Conservation (phyloP, 2,329 filamentous ascomycete species). For the Penicillium sp. region DNA sequence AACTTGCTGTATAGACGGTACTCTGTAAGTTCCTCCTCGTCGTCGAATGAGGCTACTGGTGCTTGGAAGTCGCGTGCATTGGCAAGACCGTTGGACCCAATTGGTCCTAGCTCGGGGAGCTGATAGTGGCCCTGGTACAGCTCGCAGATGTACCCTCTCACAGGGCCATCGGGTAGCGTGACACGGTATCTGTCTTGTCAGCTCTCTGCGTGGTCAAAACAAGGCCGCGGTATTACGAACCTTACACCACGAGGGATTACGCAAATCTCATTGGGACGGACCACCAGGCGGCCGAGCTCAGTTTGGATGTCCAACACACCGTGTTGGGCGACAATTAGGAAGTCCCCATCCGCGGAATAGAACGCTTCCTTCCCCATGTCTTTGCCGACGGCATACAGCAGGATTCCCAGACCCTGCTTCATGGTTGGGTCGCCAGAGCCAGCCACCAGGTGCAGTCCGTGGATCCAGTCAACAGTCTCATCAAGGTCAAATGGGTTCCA, state of each 20-base stretch:
- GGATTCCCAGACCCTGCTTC: slow-evolving; percentile 79
- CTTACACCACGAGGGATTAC: slow-evolving; percentile 76
- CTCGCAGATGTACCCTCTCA: slow-evolving; percentile 76
- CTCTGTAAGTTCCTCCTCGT: slow-evolving; percentile 56
- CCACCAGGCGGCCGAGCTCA: slow-evolving; percentile 73
- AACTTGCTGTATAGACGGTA: slow-evolving; percentile 68
- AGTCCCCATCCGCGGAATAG: slow-evolving; percentile 82
- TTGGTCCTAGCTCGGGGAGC: slow-evolving; percentile 74
- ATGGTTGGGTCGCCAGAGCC: slow-evolving; percentile 79
- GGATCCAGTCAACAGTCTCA: slow-evolving; percentile 70
- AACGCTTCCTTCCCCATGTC: slow-evolving; percentile 81
- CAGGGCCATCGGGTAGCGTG: slow-evolving; percentile 64
- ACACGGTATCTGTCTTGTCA: slow-evolving; percentile 63
- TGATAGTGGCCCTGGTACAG: slow-evolving; percentile 74
- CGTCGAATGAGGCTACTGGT: slow-evolving; percentile 71
- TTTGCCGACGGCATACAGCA: slow-evolving; percentile 78
- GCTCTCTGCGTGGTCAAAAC: background rate
- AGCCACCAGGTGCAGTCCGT: slow-evolving; percentile 72
- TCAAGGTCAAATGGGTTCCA: slow-evolving; percentile 81
- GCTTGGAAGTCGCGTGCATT: slow-evolving; percentile 77
- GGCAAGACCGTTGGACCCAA: slow-evolving; percentile 75
- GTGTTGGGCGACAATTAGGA: slow-evolving; percentile 76
- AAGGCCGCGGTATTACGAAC: slow-evolving; percentile 24
- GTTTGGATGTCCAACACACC: slow-evolving; percentile 77
- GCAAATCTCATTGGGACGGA: slow-evolving; percentile 78